Evolutionary conservation across 2,329 filamentous ascomycete genomes (phyloP), one percentile per base, ranked within the genome.

Genomic region (Aspergillus calidoustus): DNA sequence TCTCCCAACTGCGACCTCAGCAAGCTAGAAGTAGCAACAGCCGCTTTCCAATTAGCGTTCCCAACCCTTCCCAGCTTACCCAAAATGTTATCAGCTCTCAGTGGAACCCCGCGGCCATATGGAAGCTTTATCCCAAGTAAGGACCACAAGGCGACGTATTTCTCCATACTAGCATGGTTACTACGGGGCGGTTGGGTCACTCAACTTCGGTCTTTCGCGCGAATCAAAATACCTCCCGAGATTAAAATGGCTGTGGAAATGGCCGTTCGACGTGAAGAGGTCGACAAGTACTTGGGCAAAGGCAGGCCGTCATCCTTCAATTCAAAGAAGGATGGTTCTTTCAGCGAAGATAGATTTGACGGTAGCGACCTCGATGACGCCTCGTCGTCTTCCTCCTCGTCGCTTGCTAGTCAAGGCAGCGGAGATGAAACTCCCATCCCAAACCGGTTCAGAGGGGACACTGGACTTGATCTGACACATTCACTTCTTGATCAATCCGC

Each of bases 161-260:
- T 98, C 76, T 87, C 91, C 38, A 96, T 98, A 76, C 82, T 99
- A 28, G 93, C 92, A 23, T 99, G 94, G 92, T 85, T 99, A 8
- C 88, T 98, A 80, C 88, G 93, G 46, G 91, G 92, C 51, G 93
- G 92, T 15, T 97, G 95, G 91, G 93, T 97, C 0, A 96, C 91
- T 0, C 93, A 97, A 75, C 84, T 99, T 6, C 91, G 93, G 65
- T 95, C 92, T 0, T 97, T 96, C 75, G 92, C 90, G 13, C 96
- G 95, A 82, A 87, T 98, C 48, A 87, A 94, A 54, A 91, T 95
- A 47, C 89, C 89, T 77, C 88, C 91, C 2, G 89, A 94, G 72
- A 91, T 96, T 64, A 88, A 95, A 69, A 89, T 91, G 71, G 89
- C 91, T 66, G 92, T 96, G 3, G 88, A 91, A 55, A 86, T 89